phyloP scores from a whole-genome alignment of 768 basidiomycete species.

The Suillus placidus region DNA sequence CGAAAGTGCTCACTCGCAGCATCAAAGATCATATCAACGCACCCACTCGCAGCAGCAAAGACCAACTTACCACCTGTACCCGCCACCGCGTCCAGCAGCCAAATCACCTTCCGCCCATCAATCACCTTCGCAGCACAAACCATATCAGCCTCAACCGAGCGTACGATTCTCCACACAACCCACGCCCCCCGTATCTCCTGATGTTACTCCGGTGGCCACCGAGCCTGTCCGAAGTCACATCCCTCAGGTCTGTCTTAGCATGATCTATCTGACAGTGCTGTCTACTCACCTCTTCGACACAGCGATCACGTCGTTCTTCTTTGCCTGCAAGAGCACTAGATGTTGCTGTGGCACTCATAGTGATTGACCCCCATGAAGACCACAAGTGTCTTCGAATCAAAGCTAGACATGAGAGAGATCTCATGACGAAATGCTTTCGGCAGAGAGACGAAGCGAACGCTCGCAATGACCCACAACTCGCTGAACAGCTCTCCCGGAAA shows the following conservation, averaged over 20 bases:
- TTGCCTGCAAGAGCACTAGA: neutral
- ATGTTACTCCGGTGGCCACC: neutral
- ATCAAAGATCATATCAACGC: neutral
- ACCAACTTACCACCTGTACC: neutral
- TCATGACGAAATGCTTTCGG: slow-evolving; percentile 65
- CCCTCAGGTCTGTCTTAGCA: neutral
- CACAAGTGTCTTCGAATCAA: slow-evolving; percentile 65
- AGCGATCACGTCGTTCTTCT: too few species aligned
- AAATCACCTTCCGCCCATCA: neutral
- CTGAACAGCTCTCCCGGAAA: slow-evolving; percentile 75
- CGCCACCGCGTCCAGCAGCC: neutral
- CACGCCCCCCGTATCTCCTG: too few species aligned
- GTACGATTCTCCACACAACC: neutral
- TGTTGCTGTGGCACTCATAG: neutral
- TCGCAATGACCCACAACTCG: slow-evolving; percentile 65
- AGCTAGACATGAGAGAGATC: slow-evolving; percentile 74
- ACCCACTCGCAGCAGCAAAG: too few species aligned
- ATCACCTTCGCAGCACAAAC: neutral
- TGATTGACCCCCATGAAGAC: neutral
- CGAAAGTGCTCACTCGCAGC: neutral
- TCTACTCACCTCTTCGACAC: neutral
- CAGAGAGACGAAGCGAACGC: slow-evolving; percentile 71
- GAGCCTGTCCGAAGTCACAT: neutral
- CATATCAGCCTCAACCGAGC: neutral
- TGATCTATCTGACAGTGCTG: neutral